A percentile compares a stretch with the other conserved stretches of the same genome.
These are phyloP conservation scores for Linnemannia hyalina DNA, from an alignment of 192 early-diverging fungal species.

Conservation along the genomic window DNA sequence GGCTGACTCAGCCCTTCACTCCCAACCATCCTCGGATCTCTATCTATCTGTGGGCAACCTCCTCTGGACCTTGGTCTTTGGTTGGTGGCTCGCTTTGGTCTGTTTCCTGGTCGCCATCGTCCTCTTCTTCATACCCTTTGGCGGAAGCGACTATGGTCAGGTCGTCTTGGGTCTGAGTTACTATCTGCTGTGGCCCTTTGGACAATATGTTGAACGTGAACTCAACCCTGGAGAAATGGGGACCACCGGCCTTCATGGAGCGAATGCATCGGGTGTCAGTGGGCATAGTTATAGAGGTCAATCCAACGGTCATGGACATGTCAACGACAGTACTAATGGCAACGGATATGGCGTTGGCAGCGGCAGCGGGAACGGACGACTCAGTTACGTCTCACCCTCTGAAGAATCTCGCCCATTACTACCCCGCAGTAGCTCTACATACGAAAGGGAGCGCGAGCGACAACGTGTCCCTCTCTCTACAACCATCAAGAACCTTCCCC, in stretches of 20 bases:
- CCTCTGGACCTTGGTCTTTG: conserved; percentile 89
- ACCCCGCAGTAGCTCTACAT: conserved; percentile 19
- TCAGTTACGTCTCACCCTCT: conserved; percentile 41
- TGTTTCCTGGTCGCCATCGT: conserved; percentile 72
- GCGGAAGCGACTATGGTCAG: conserved; percentile 69
- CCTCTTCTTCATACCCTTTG: conserved; percentile 67
- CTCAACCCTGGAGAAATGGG: conserved; percentile 34
- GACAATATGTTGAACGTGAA: conserved; percentile 86
- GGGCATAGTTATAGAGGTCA: conserved; percentile 1
- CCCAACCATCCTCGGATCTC: conserved; percentile 73
- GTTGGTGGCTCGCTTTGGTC: conserved; percentile 88
- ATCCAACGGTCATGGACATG: conserved; percentile 1
- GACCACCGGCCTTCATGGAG: conserved; percentile 12
- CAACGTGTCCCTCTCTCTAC: conserved; percentile 14
- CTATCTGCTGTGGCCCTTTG: conserved; percentile 98
- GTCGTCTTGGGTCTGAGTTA: conserved; percentile 82
- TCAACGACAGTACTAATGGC: background rate
- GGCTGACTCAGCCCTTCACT: conserved; percentile 87
- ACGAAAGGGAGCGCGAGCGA: conserved; percentile 22
- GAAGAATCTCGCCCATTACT: conserved; percentile 56
- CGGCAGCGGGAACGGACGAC: conserved; percentile 24
- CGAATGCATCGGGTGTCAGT: background rate
- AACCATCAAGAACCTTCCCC: conserved; percentile 27
- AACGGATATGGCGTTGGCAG: conserved; percentile 6
- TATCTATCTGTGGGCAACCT: conserved; percentile 89